phyloP scores from a whole-genome alignment of 2,329 filamentous ascomycete species.

The Diplocarpon rosae region DNA sequence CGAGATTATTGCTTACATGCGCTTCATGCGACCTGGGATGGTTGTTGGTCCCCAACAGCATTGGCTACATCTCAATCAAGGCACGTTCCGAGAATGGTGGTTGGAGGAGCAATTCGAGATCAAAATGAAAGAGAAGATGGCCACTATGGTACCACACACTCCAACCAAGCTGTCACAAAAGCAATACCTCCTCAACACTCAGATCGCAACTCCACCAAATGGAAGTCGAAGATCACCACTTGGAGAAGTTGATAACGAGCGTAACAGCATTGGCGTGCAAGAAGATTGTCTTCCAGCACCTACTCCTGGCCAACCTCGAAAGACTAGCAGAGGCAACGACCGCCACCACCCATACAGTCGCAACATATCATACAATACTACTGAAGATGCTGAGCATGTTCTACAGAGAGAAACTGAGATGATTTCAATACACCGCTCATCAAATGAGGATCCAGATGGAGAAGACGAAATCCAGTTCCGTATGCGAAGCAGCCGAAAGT shows the following conservation, averaged over 20 bases:
- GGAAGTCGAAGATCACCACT: constrained; percentile 70
- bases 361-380: constrained; percentile 34
- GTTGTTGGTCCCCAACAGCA: constrained; percentile 97
- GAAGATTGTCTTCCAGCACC: constrained; percentile 92
- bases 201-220: constrained; percentile 77
- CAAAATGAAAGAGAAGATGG: constrained; percentile 42
- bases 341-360: constrained; percentile 64
- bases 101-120: constrained; percentile 47
- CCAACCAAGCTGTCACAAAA: constrained; percentile 52
- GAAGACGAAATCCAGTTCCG: constrained; percentile 60
- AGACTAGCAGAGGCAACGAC: constrained; percentile 63
- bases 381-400: constrained; percentile 42
- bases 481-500: constrained; percentile 56
- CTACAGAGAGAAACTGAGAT: constrained; percentile 46
- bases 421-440: constrained; percentile 49
- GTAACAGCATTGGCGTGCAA: constrained; percentile 53
- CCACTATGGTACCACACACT: constrained; percentile 39
- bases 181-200: constrained; percentile 45
- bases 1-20: constrained; percentile 95
- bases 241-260: constrained; percentile 85
- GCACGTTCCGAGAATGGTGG: constrained; percentile 98
- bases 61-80: constrained; percentile 96
- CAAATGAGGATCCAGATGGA: constrained; percentile 65
- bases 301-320: constrained; percentile 89
- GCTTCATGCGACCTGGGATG: constrained; percentile 98